phyloP scores from a whole-genome alignment of 495 filamentous ascomycete species.

The Xylaria venustula region DNA sequence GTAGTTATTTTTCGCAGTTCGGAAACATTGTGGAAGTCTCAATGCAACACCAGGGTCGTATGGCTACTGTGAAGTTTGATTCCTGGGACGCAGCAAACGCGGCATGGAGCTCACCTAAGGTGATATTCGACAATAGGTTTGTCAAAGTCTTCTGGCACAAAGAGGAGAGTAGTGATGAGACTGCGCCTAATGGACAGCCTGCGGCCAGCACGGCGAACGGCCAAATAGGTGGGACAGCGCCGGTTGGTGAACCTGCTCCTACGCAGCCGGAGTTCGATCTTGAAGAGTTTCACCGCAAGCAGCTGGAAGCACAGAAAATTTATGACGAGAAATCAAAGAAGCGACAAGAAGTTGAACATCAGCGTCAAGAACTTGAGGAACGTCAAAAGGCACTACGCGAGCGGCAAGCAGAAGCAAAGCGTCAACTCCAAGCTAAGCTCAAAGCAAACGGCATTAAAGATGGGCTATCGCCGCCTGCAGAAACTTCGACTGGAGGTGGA shows the following conservation, averaged over 20 bases:
- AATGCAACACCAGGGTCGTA: conserved; percentile 71
- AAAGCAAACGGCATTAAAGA: conserved; percentile 49
- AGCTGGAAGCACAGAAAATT: conserved; percentile 74
- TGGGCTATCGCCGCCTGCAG: conserved; percentile 8
- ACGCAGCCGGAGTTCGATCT: conserved; percentile 65
- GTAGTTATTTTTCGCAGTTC: conserved; percentile 81
- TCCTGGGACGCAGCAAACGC: conserved; percentile 70
- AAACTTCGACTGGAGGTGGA: conserved; percentile 9
- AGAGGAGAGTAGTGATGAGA: conserved; percentile 45
- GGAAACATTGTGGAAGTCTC: conserved; percentile 71
- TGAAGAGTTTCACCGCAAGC: conserved; percentile 73
- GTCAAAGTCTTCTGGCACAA: conserved; percentile 98
- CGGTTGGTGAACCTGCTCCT: conserved; percentile 22
- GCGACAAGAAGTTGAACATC: conserved; percentile 69
- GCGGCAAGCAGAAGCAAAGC: conserved; percentile 73
- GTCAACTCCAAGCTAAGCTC: conserved; percentile 55
- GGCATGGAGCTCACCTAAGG: conserved; percentile 88
- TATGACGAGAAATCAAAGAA: conserved; percentile 76
- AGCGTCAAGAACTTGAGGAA: conserved; percentile 69
- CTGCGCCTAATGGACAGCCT: conserved; percentile 17
- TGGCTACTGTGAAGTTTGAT: conserved; percentile 81
- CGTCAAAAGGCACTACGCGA: conserved; percentile 73
- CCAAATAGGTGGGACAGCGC: conserved; percentile 7
- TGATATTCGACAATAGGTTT: conserved; percentile 95
- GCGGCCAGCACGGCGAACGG: conserved; percentile 24